These are phyloP conservation scores for Termitomyces sp. DNA, from an alignment of 768 basidiomycete species.

Conservation along the genomic window DNA sequence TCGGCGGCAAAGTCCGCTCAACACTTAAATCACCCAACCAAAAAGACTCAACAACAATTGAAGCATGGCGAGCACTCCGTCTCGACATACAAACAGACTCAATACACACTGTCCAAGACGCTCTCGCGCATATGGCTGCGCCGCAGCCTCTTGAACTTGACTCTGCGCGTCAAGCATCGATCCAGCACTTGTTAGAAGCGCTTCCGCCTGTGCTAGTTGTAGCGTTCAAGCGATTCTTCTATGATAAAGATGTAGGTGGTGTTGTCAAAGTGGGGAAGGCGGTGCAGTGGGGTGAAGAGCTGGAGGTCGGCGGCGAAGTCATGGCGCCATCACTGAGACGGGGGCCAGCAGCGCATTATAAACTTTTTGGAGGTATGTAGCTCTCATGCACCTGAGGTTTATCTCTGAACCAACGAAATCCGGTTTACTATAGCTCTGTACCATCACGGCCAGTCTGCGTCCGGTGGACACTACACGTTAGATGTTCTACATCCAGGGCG, in stretches of 20 bases:
- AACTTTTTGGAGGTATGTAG: constrained; percentile 73
- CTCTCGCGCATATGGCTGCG: constrained; percentile 68
- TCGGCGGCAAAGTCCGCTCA: constrained; percentile 89
- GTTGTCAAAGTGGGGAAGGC: constrained; percentile 86
- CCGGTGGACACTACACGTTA: constrained; percentile 93
- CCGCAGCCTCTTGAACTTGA: constrained; percentile 80
- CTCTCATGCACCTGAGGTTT: not conserved
- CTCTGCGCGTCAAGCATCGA: constrained; percentile 63
- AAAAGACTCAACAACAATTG: constrained; percentile 81
- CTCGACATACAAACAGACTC: constrained; percentile 69
- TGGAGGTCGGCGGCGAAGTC: constrained; percentile 72
- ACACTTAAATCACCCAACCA: constrained; percentile 76
- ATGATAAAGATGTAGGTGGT: constrained; percentile 67
- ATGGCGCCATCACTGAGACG: constrained; percentile 47
- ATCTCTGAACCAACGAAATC: not conserved
- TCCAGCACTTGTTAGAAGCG: constrained; percentile 65
- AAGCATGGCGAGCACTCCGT: constrained; percentile 86
- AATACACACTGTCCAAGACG: constrained; percentile 77
- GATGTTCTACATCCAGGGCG: constrained; percentile 72
- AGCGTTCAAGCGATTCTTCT: constrained; percentile 89
- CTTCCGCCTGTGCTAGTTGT: constrained; percentile 82
- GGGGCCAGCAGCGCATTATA: constrained; percentile 52
- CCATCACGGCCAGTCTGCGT: constrained; percentile 88
- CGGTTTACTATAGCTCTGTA: constrained; percentile 57
- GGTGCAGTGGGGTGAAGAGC: constrained; percentile 67